Base-by-base conservation (phyloP, 1,139 yeast genomes). In the Yamadazyma kanchanaburiensis region DNA sequence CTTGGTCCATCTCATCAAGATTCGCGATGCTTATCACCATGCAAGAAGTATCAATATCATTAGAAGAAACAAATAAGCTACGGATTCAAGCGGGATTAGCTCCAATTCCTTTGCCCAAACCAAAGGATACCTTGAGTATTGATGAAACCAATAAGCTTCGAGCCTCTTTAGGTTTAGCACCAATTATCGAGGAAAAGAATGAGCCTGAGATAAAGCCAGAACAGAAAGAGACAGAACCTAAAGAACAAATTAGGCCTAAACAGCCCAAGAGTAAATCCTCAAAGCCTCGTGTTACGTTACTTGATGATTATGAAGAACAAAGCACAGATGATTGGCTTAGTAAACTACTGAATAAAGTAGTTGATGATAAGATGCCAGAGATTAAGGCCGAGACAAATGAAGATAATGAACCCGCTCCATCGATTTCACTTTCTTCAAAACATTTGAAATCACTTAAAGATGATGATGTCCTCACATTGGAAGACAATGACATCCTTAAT, bases 401-500 rank as follows among this genome's bases (percentile, higher is more conserved):
- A n/a, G n/a, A n/a, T n/a, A n/a, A n/a, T n/a, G n/a, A n/a, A n/a
- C n/a, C n/a, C n/a, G n/a, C n/a, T n/a, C n/a, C n/a, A n/a, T n/a
- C n/a, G n/a, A n/a, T n/a, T n/a, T n/a, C n/a, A n/a, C n/a, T n/a
- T n/a, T 8, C 9, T 10, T 10, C 10, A 10, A 18, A 18, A 8
- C 20, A 18, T 10, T 7, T 18, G 20, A 10, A 18, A 10, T 18
- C 20, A 7, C 36, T 66, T n/a, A 47, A 48, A 6, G 62, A 61
- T n/a, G 75, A 73, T 13, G 74, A 75, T 1, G 63, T 84, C 2
- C 58, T 87, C 31, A 84, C 91, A 0, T 58, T 86, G 26, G 74
- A 80, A 33, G 96, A 87, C 38, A 51, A 61, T 1, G 62, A 63
- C 5, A 56, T 84, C 3, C 43, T 74, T 15, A 77, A 69, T 21